phyloP scores from a whole-genome alignment of 1,139 yeast species.

The Geotrichum siamense region DNA sequence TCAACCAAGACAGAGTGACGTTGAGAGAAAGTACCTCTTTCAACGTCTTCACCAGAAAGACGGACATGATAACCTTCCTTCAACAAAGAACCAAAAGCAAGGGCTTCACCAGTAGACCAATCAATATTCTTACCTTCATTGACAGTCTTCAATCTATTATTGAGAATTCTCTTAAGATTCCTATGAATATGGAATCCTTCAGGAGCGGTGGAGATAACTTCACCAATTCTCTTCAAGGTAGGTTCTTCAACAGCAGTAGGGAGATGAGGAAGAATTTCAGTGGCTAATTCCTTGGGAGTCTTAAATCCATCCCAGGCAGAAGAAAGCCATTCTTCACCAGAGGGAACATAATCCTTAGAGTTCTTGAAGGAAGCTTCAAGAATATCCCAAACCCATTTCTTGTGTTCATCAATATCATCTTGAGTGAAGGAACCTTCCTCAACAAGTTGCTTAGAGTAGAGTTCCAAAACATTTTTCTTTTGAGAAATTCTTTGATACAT shows the following conservation, averaged over 20 bases:
- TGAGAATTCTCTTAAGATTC: slow-evolving; percentile 91
- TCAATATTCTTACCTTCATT: slow-evolving; percentile 92
- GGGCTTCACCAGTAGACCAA: slow-evolving; percentile 99
- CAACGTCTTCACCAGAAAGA: slow-evolving; percentile 98
- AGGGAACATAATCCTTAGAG: slow-evolving; percentile 85
- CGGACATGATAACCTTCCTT: slow-evolving; percentile 95
- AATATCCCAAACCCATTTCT: slow-evolving; percentile 94
- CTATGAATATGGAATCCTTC: slow-evolving; percentile 82
- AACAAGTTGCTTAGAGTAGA: slow-evolving; percentile 71
- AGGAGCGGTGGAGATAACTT: slow-evolving; percentile 75
- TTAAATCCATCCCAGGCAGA: slow-evolving; percentile 99
- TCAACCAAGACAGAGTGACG: slow-evolving; percentile 98
- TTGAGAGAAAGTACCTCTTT: slow-evolving; percentile 99
- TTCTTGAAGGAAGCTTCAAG: slow-evolving; percentile 84
- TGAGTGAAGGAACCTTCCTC: slow-evolving; percentile 82
- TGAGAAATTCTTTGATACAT: slow-evolving; percentile 90
- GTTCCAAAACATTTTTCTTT: slow-evolving; percentile 81
- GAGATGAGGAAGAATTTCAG: slow-evolving; percentile 89
- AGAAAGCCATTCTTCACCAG: slow-evolving; percentile 95
- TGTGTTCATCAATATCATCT: slow-evolving; percentile 91
- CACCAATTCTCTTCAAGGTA: slow-evolving; percentile 71
- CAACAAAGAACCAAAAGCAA: slow-evolving; percentile 89
- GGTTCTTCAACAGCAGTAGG: slow-evolving; percentile 86
- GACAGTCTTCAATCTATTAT: slow-evolving; percentile 76
- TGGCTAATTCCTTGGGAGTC: slow-evolving; percentile 94